Conservation (phyloP, 2,329 filamentous ascomycete species). For the Ophioceras dolichostomum region DNA sequence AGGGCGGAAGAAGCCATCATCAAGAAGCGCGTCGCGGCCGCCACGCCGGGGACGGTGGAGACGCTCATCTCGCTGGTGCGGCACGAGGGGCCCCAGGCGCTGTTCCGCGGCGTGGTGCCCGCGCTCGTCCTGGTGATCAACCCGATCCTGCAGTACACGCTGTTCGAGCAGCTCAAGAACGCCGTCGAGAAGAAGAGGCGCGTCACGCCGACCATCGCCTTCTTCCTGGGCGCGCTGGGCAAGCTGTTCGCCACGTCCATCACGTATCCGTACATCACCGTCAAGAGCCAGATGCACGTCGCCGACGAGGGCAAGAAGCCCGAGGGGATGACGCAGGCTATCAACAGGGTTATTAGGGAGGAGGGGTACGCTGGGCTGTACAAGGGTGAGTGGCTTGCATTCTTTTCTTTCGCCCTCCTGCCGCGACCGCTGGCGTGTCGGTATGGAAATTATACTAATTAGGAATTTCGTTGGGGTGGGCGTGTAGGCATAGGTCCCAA, state of each 20-base stretch:
- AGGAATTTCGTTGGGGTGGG: no score
- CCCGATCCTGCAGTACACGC: slow-evolving; percentile 95
- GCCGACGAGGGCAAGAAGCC: slow-evolving; percentile 58
- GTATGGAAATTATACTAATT: no score
- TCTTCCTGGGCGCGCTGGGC: slow-evolving; percentile 81
- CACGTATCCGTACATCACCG: slow-evolving; percentile 97
- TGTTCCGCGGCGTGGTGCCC: slow-evolving; percentile 88
- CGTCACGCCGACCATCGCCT: slow-evolving; percentile 76
- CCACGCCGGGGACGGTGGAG: slow-evolving; percentile 49
- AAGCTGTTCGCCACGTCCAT: slow-evolving; percentile 90
- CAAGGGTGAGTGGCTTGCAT: slow-evolving; percentile 52
- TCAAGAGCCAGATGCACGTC: slow-evolving; percentile 97
- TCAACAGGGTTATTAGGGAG: slow-evolving; percentile 70
- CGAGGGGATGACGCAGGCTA: slow-evolving; percentile 67
- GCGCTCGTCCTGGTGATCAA: slow-evolving; percentile 93
- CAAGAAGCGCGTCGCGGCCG: slow-evolving; percentile 12
- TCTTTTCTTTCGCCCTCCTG: no score
- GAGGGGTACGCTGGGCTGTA: slow-evolving; percentile 91
- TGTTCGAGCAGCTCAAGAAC: slow-evolving; percentile 98
- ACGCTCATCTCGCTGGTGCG: slow-evolving; percentile 71
- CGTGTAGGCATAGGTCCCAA: slow-evolving; percentile 78
- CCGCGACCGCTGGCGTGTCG: no score
- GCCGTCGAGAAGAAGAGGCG: slow-evolving; percentile 55
- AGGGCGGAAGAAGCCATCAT: slow-evolving; percentile 13
- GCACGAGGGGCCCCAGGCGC: slow-evolving; percentile 71